Evolutionary conservation across 1,139 yeast genomes (phyloP), one percentile per base, ranked within the genome.

Genomic region (Suhomyces wounanorum): DNA sequence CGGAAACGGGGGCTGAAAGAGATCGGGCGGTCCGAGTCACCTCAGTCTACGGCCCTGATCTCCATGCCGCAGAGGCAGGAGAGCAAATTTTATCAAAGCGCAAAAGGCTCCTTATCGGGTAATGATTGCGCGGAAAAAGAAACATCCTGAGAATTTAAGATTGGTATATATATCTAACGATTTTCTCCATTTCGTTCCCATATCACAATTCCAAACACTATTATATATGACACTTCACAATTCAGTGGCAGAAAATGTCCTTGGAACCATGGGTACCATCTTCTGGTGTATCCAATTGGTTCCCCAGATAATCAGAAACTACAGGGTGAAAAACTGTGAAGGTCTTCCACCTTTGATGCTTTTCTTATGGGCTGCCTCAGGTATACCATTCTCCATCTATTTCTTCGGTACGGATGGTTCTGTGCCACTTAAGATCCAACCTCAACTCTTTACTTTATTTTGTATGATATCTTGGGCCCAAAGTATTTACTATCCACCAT

Each of bases 231-330:
- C 45, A 4, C 49, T 59, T 55, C 49, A 54, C 43, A 56, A 49
- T 45, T 51, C 57, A 23, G 75, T 73, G 11, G 89, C 89, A 1
- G 83, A 89, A 25, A 89, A 89, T 48, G 91, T 88, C 8, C 76
- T 90, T 53, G 97, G 89, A n/a, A 89, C 96, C 8, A 77, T 87
- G 1, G 97, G 96, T 14, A 91, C 97, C 0, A 82, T 91, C 5
- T 78, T 89, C 54, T 92, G 97, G 97, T 91, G 97, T 67, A 72
- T 91, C 56, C 97, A 92, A 68, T 73, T 91, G 57, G 77, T 89
- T 2, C 97, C 98, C 2, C 98, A 91, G 66, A 84, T 91, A 47
- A 73, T 83, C 48, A 74, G 83, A 63, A 91, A 92, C 65, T 89
- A 79, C 69, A 74, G 75, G 50, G 78, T 78, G n/a, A 90, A 91